These are phyloP conservation scores for Bathelium albidoporum DNA, from an alignment of 495 filamentous ascomycete species.

Conservation along the genomic window DNA sequence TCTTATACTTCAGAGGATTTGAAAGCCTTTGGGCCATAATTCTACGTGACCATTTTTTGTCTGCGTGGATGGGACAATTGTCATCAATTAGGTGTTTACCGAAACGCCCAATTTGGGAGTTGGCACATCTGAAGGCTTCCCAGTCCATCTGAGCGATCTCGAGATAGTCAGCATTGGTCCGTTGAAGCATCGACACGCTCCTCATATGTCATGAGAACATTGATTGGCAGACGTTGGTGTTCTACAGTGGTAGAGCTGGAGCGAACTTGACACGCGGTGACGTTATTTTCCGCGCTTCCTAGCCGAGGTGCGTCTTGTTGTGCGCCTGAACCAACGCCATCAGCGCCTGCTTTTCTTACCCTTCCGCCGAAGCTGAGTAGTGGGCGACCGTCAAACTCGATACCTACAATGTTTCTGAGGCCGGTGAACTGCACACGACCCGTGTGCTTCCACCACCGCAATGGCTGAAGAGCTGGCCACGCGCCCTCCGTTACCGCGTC, in stretches of 20 bases:
- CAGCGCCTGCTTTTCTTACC: not conserved
- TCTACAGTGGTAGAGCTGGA: not conserved
- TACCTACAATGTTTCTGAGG: not conserved
- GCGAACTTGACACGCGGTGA: not conserved
- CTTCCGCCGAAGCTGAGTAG: not conserved
- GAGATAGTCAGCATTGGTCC: too few species aligned
- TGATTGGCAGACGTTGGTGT: not conserved
- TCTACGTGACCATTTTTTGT: too few species aligned
- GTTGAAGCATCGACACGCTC: not conserved
- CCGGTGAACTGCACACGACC: not conserved
- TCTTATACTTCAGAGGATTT: too few species aligned
- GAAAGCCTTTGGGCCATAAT: too few species aligned
- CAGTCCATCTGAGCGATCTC: too few species aligned
- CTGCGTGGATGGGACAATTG: too few species aligned
- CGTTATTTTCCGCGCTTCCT: not conserved
- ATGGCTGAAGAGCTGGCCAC: not conserved
- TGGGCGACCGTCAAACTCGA: not conserved
- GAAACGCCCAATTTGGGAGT: too few species aligned
- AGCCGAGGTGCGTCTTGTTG: not conserved
- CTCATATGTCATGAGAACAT: not conserved
- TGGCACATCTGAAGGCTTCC: too few species aligned
- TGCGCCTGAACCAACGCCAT: not conserved
- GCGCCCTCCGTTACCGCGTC: constrained; percentile 3
- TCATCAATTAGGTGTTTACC: too few species aligned
- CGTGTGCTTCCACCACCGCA: not conserved